These are phyloP conservation scores for Geotrichum citri-aurantii DNA, from an alignment of 1,139 yeast genomes.

Conservation along the genomic window DNA sequence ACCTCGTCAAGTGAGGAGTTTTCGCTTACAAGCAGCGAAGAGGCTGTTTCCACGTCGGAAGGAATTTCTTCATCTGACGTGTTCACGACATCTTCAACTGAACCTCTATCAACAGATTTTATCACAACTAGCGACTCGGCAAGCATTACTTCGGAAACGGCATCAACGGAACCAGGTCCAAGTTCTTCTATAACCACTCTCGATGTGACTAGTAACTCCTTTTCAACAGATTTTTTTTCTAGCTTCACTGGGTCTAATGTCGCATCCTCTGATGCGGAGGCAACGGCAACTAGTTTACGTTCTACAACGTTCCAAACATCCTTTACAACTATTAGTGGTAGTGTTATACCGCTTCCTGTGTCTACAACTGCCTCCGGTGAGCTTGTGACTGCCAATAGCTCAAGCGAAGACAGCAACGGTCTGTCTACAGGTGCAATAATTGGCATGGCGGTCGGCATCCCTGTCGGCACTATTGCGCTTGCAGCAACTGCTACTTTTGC, in stretches of 20 bases:
- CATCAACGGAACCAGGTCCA: background rate
- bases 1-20: background rate
- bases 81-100: background rate
- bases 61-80: background rate
- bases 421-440: constrained; percentile 19
- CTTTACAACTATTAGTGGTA: background rate
- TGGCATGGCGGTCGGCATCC: constrained; percentile 21
- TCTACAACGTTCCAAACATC: background rate
- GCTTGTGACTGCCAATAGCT: background rate
- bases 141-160: background rate
- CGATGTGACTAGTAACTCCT: background rate
- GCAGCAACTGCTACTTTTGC: constrained; percentile 1
- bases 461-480: constrained; percentile 18
- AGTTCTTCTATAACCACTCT: background rate
- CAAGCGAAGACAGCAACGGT: constrained; percentile 10
- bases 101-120: background rate
- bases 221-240: background rate
- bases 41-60: background rate
- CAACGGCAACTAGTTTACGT: background rate
- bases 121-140: background rate
- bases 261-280: background rate
- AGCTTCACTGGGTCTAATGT: background rate
- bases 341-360: background rate
- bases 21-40: background rate
- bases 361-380: background rate